phyloP scores from a whole-genome alignment of 176 grass and related monocot species.

The Eragrostis curvula region DNA sequence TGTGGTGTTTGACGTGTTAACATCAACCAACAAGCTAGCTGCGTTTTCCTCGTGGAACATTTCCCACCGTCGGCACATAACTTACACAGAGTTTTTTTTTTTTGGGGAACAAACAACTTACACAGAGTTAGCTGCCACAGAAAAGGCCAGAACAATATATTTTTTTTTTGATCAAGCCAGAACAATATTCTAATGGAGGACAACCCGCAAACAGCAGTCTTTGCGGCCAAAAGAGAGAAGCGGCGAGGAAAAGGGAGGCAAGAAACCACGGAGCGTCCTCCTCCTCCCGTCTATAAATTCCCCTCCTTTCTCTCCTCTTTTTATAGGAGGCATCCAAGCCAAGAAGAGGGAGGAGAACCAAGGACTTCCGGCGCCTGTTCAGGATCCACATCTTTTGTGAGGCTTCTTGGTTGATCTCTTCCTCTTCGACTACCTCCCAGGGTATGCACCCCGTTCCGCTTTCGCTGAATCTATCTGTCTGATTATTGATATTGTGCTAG shows the following conservation, averaged over 20 bases:
- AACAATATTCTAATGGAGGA: conserved; percentile 27
- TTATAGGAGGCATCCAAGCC: conserved; percentile 40
- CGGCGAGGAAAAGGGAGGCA: neutral
- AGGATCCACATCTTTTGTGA: conserved; percentile 36
- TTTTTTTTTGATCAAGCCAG: too few relatives aligned
- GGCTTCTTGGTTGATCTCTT: conserved; percentile 63
- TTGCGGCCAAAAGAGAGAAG: neutral
- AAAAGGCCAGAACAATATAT: neutral
- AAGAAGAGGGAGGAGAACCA: conserved; percentile 40
- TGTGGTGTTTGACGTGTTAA: too few relatives aligned
- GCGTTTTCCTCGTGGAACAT: neutral
- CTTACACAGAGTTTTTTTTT: neutral
- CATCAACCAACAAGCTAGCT: neutral
- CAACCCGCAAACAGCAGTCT: neutral
- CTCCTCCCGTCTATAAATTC: conserved; percentile 59
- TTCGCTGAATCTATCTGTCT: neutral
- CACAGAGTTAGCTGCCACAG: conserved; percentile 28
- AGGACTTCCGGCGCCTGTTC: conserved; percentile 37
- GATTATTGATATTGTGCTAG: neutral
- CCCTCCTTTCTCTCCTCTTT: neutral
- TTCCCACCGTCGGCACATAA: neutral
- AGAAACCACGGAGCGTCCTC: conserved; percentile 43
- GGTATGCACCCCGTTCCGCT: neutral
- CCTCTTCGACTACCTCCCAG: conserved; percentile 52
- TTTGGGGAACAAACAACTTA: too few relatives aligned